phyloP scores from a whole-genome alignment of 805 yeast species.

The Candida tibetensis region DNA sequence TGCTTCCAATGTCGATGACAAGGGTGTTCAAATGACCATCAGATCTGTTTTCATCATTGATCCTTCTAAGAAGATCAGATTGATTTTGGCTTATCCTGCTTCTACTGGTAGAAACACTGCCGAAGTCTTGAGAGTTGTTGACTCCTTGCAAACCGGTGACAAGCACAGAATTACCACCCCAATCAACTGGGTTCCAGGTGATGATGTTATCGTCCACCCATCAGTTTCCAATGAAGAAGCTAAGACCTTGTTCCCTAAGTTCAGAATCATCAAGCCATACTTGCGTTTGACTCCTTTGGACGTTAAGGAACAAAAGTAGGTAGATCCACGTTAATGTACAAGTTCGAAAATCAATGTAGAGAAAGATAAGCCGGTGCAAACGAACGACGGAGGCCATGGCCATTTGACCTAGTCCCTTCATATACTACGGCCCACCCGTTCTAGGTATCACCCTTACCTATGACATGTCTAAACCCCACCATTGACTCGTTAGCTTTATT shows the following conservation, averaged over 20 bases:
- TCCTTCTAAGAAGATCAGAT: conserved; percentile 84
- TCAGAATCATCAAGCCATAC: conserved; percentile 86
- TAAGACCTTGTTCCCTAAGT: conserved; percentile 78
- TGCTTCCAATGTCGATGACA: conserved; percentile 63
- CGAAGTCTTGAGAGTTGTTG: conserved; percentile 88
- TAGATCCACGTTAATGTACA: conserved; percentile 9
- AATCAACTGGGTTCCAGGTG: conserved; percentile 85
- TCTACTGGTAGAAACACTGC: conserved; percentile 92
- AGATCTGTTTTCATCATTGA: conserved; percentile 91
- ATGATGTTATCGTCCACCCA: conserved; percentile 92
- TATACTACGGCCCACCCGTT: no score
- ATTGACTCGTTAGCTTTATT: no score
- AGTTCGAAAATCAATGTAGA: no score
- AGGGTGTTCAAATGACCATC: conserved; percentile 79
- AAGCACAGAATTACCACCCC: conserved; percentile 84
- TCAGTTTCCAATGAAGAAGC: conserved; percentile 68
- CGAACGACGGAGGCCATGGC: background rate
- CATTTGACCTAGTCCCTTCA: no score
- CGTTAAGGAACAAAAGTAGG: conserved; percentile 16
- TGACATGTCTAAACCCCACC: no score
- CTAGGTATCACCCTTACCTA: no score
- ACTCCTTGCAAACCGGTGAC: conserved; percentile 84
- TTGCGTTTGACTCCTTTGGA: conserved; percentile 61
- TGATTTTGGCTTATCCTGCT: conserved; percentile 87
- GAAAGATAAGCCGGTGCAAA: background rate